Evolutionary conservation across 352 stramenopile species (phyloP), one percentile per base, ranked within the genome.

Genomic region (Achlya hypogyna): DNA sequence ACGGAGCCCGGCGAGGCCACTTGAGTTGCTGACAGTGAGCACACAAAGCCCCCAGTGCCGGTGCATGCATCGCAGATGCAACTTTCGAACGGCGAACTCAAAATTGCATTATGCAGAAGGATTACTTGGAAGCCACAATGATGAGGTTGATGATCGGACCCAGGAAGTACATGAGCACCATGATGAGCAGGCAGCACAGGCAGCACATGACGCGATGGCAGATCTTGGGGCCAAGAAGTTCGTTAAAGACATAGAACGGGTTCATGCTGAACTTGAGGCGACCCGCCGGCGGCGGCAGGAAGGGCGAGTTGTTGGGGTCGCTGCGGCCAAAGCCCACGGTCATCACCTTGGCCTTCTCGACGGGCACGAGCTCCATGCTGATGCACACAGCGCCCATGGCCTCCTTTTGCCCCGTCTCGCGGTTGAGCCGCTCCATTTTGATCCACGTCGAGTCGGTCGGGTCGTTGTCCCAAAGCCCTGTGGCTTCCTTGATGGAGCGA

Each of bases 231-330:
- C 90, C 90, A 18, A 96, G 73, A 42, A 96, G 65, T 35, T 96
- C 86, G 65, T 84, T 89, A 51, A 94, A 78, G 6, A 97, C 77
- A 71, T 91, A 92, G 72, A 96, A 96, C 51, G 90, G 90, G 71
- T 97, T 97, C 63, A 95, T 77, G 16, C 80, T 93, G 73, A 96
- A 96, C 66, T 94, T 94, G 1, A 98, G 73, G 9, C 93, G 81
- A 9, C 92, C 93, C 27, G 84, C 84, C 10, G 92, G 91, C 10
- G 88, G 88, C 14, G 92, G 92, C 32, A 97, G 75, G 71, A 96
- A 96, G 31, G 93, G 93, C 60, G 94, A 94, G 65, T 91, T 92
- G 78, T 98, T 98, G 8, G 93, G 93, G 23, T 93, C 81, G 31
- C 75, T 85, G 10, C 92, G 84, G 34, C 91, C 93, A n/a, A 78